These are phyloP conservation scores for Choanephora cucurbitarum DNA, from an alignment of 371 early-diverging fungal genomes.

Conservation along the genomic window DNA sequence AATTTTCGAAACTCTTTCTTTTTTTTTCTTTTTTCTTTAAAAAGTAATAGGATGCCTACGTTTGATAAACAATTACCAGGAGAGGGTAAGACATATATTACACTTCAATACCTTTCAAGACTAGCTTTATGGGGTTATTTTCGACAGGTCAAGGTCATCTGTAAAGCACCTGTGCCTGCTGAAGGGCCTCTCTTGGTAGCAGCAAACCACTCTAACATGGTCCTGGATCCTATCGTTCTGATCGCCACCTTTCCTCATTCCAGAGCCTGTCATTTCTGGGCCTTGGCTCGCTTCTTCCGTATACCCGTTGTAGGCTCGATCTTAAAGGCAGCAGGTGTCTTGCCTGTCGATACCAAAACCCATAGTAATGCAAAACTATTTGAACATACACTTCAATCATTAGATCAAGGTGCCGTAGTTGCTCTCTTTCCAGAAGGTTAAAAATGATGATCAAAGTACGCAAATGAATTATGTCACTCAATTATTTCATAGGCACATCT, in stretches of 20 bases:
- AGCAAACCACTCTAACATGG: constrained; percentile 63
- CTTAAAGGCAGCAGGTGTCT: constrained; percentile 48
- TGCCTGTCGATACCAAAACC: constrained; percentile 59
- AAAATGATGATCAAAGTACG: too few relatives aligned
- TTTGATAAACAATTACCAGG: constrained; percentile 25
- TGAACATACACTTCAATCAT: constrained; percentile 49
- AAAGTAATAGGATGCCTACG: constrained; percentile 5
- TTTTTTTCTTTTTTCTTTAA: constrained; percentile 8
- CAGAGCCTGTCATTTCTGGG: constrained; percentile 63
- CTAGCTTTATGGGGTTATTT: constrained; percentile 51
- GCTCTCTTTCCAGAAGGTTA: constrained; percentile 66
- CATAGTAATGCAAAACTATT: constrained; percentile 57
- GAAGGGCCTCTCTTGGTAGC: constrained; percentile 47
- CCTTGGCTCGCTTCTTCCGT: constrained; percentile 52
- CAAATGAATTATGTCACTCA: too few relatives aligned
- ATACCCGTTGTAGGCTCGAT: constrained; percentile 48
- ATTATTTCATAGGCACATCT: constrained; percentile 57
- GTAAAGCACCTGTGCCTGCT: constrained; percentile 33
- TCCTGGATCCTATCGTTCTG: constrained; percentile 57
- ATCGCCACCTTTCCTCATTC: constrained; percentile 55
- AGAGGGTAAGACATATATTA: constrained; percentile 42
- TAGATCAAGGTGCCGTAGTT: constrained; percentile 51
- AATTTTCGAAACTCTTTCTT: constrained; percentile 13
- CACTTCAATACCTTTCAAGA: constrained; percentile 42
- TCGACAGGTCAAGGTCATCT: constrained; percentile 48